These are phyloP conservation scores for Daedalea quercina DNA, from an alignment of 768 basidiomycete species.

Conservation along the genomic window DNA sequence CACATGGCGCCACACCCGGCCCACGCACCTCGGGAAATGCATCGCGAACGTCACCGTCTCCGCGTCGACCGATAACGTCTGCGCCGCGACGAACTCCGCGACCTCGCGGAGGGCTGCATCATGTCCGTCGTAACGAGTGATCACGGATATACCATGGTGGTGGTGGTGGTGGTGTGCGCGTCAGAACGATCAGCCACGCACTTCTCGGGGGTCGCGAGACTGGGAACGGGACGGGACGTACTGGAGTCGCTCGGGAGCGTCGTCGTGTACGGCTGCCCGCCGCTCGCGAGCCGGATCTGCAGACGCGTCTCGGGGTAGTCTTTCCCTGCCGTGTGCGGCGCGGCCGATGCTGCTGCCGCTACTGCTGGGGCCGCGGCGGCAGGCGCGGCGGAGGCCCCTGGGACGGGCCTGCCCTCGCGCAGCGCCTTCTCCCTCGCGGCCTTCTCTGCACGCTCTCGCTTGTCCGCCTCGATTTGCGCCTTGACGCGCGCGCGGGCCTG, in stretches of 20 bases:
- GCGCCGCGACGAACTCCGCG: slow-evolving; percentile 80
- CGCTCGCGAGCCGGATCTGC: slow-evolving; percentile 81
- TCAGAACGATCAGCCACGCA: too few species aligned
- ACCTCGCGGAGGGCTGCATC: slow-evolving; percentile 76
- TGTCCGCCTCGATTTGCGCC: slow-evolving; percentile 94
- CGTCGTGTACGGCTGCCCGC: slow-evolving; percentile 75
- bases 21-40: slow-evolving; percentile 75
- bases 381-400: slow-evolving; percentile 25
- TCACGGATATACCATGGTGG: neutral
- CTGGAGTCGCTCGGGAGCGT: slow-evolving; percentile 75
- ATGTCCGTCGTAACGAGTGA: neutral
- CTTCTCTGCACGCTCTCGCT: slow-evolving; percentile 81
- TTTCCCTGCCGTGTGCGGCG: slow-evolving; percentile 43
- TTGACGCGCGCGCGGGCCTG: slow-evolving; percentile 83
- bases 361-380: slow-evolving; percentile 28
- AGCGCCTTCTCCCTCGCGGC: slow-evolving; percentile 87
- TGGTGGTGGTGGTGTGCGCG: neutral
- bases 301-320: slow-evolving; percentile 86
- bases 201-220: neutral
- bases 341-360: slow-evolving; percentile 24
- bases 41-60: slow-evolving; percentile 75
- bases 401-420: slow-evolving; percentile 62
- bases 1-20: too few species aligned
- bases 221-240: slow-evolving; percentile 31
- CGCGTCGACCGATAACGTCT: slow-evolving; percentile 60